Evolutionary conservation across 805 yeast species (phyloP), one percentile per base, ranked within the genome.

Genomic region (Metschnikowia continentalis): DNA sequence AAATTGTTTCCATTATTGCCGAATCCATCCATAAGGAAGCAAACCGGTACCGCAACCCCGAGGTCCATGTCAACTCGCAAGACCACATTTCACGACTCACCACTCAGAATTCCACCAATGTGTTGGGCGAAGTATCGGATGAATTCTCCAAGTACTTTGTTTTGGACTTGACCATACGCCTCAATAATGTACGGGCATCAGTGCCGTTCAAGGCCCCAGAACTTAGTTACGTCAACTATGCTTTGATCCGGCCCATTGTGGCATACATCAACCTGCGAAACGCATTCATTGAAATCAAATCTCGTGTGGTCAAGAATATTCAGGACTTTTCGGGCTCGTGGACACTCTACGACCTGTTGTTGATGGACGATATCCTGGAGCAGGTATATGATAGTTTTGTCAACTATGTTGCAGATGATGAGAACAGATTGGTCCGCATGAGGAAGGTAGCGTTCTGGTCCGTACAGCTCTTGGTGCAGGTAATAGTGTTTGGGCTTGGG

Each of bases 371-470:
- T 63, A 76, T 94, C 46, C 86, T 94, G 30, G 84, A 84, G 32
- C 95, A 89, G 58, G 94, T 92, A 5, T 92, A 92, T 67, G 90
- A 90, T 57, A 90, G 94, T 15, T 90, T 94, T 69, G 96, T 85
- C 2, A 79, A 84, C 41, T 91, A 91, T 61, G 96, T 90, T 19
- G 86, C 86, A 10, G 95, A 94, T 66, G 97, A 94, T 57, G 88
- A 88, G 57, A 82, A 82, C 35, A 74, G 94, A 44, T 73, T 82
- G 13, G 73, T 83, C 30, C 69, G 98, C 48, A 75, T 92, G 76
- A 81, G 80, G 57, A 86, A 90, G 63, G 90, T 94, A 8, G 94
- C 96, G 1, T 88, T 92, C 63, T 94, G 98, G 98, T 82, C 96
- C 2, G 67, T 90, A 38, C 98, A 94, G 66, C 71, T 90, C 47